These are phyloP conservation scores for Ambrosiella beaveri DNA, from an alignment of 2,329 filamentous ascomycete species.

Conservation along the genomic window DNA sequence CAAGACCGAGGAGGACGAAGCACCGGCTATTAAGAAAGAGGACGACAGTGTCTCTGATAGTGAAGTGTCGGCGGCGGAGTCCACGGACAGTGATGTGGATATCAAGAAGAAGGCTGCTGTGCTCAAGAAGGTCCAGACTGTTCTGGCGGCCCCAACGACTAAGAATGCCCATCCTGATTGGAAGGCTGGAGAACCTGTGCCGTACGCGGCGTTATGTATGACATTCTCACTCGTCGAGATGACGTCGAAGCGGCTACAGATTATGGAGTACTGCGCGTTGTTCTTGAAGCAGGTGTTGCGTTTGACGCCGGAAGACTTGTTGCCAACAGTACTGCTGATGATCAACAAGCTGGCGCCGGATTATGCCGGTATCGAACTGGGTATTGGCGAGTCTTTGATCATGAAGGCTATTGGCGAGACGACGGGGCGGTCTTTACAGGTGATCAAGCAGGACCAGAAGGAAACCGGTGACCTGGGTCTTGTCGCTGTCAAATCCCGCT, in stretches of 20 bases:
- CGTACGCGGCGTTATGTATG: conserved; percentile 83
- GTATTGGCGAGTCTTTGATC: conserved; percentile 95
- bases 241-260: conserved; percentile 79
- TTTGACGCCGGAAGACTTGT: conserved; percentile 70
- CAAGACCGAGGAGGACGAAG: conserved; percentile 27
- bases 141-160: conserved; percentile 44
- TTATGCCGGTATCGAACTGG: conserved; percentile 88
- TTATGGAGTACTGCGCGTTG: conserved; percentile 72
- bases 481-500: conserved; percentile 87
- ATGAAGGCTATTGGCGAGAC: conserved; percentile 97
- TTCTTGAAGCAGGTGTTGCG: conserved; percentile 91
- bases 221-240: conserved; percentile 92
- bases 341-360: conserved; percentile 95
- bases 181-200: conserved; percentile 74
- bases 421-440: conserved; percentile 68
- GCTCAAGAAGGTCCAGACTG: conserved; percentile 63
- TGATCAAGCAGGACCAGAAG: conserved; percentile 91
- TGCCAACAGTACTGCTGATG: conserved; percentile 85
- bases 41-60: conserved; percentile 26
- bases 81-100: conserved; percentile 28
- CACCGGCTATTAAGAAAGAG: conserved; percentile 21
- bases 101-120: conserved; percentile 61
- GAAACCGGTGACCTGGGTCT: conserved; percentile 91
- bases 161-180: conserved; percentile 91
- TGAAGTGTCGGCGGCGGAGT: conserved; percentile 17